Evolutionary conservation across 192 early-diverging fungal genomes (phyloP), one percentile per base, ranked within the genome.

Genomic region (Mortierella antarctica): DNA sequence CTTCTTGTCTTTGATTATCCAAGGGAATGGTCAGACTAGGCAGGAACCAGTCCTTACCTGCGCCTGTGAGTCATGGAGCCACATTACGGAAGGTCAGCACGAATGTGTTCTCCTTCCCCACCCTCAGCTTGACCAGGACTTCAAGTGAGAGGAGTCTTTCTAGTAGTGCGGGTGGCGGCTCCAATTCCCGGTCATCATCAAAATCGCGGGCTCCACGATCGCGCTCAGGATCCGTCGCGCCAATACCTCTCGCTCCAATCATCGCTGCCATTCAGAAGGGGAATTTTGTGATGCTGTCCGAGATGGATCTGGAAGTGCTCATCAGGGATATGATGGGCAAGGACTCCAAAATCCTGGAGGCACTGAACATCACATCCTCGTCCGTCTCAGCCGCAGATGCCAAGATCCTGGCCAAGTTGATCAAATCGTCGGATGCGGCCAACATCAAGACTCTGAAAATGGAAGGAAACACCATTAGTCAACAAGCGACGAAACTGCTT

Each of bases 371-470:
- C 48, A 64, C 77, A 0, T 21, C 69, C 18, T 57, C 70, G 0
- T 80, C 77, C 7, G 47, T 80, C n/a, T 80, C 77, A 10, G 60
- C 65, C 6, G 65, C 65, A 5, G 74, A 83, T 73, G 82, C 82
- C 48, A 76, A 77, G 42, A 58, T 83, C 55, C 42, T 83, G 46
- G 82, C 74, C 51, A 83, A 79, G 42, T 48, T 83, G 39, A 75
- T 83, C 53, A 75, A 77, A 44, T 70, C 82, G 4, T 78, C 70
- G 5, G 65, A 77, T 39, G 70, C 75, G 8, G 70, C 70, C 47
- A 83, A 83, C 56, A 83, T 83, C 60, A 73, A 77, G 61, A 57
- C 61, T 9, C 65, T 83, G 55, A 71, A 73, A 56, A 69, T 83
- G 69, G 67, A 71, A 40, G 71, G 71, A 41, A 83, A 72, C 62